Base-by-base conservation (phyloP, 2,329 filamentous ascomycete species). In the Diaporthe destruens region DNA sequence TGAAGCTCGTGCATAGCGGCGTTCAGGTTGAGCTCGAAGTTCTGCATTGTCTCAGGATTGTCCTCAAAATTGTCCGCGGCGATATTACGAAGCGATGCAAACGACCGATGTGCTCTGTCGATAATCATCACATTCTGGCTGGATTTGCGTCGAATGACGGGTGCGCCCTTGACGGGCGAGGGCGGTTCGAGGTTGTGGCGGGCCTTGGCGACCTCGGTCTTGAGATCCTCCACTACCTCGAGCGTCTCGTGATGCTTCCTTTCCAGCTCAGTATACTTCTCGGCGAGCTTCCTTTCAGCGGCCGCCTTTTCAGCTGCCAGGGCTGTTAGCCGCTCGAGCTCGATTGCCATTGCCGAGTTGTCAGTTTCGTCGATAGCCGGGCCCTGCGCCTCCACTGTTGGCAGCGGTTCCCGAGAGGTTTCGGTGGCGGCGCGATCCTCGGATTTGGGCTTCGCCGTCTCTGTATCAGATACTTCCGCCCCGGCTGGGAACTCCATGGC, bases 1-100 rank as follows among this genome's bases (percentile, higher is more conserved):
- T 98, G 93, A 44, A 99, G 87, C 80, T 99, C 96, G 77, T 96
- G 94, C 91, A 98, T 96, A 72, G 96, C 94, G 2, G 94, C 89
- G 79, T 96, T 96, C 54, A 99, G 85, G 80, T 98, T 97, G 61
- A 96, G 85, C 80, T 98, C 96, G 78, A 98, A 98, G 79, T 91
- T 96, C 78, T 98, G 94, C 88, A 97, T 93, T 1, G 92, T 89
- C 76, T 98, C 96, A 0, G 94, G 93, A 71, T 93, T 88, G 18
- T 88, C 84, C 75, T 96, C 94, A 75, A 99, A 94, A 78, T 95
- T 94, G 76, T 98, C 95, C 0, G 91, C 84, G 2, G 95, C 95
- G 78, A 99, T 92, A 78, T 95, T 97, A 73, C 95, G 92, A 47
- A 99, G 89, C 1, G 95, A 94, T 0, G 94, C 93, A 77, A 98